Evolutionary conservation across 352 stramenopile species (phyloP).

Genomic region (Phytopythium oedochilum): DNA sequence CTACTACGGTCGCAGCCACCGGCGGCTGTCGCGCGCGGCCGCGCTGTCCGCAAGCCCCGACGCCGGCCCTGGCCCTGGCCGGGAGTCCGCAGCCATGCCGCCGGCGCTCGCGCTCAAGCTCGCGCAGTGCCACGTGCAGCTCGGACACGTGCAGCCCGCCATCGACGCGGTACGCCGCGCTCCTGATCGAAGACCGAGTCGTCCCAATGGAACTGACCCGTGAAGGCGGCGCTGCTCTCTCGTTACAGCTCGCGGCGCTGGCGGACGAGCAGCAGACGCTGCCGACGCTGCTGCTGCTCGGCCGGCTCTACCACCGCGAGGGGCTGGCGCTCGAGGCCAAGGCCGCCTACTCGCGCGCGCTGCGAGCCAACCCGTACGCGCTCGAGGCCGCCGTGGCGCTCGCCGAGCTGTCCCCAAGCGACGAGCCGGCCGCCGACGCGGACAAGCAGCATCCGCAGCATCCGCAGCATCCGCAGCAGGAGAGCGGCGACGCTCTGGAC

Average conservation of each 20-base stretch:
- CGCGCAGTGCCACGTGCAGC: conserved; percentile 60
- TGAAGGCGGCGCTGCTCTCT: too few species aligned
- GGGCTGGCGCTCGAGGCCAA: conserved; percentile 61
- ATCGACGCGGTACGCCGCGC: conserved; percentile 46
- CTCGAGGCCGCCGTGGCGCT: conserved; percentile 75
- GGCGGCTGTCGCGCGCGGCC: background rate
- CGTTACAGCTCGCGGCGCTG: conserved; percentile 47
- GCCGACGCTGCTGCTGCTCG: conserved; percentile 62
- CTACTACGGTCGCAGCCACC: conserved; percentile 47
- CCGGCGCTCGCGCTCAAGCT: conserved; percentile 46
- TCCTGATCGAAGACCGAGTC: too few species aligned
- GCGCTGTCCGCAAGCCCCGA: background rate
- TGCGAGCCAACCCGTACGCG: conserved; percentile 71
- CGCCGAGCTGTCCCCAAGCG: conserved; percentile 35
- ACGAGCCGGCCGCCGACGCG: background rate
- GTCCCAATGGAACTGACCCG: too few species aligned
- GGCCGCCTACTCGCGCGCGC: conserved; percentile 42
- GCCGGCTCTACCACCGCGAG: conserved; percentile 56
- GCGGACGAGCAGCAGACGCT: conserved; percentile 29
- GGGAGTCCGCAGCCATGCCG: background rate
- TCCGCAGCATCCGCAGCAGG: conserved; percentile 5
- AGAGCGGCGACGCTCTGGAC: conserved; percentile 11
- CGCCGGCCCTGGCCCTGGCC: too few species aligned
- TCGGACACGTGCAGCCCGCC: conserved; percentile 50
- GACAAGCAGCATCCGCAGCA: conserved; percentile 8